A percentile compares a stretch with the other conserved stretches of the same genome.
Evolutionary conservation across 148 eudicot species (phyloP).

Genomic region (Pouteria glomerata): DNA sequence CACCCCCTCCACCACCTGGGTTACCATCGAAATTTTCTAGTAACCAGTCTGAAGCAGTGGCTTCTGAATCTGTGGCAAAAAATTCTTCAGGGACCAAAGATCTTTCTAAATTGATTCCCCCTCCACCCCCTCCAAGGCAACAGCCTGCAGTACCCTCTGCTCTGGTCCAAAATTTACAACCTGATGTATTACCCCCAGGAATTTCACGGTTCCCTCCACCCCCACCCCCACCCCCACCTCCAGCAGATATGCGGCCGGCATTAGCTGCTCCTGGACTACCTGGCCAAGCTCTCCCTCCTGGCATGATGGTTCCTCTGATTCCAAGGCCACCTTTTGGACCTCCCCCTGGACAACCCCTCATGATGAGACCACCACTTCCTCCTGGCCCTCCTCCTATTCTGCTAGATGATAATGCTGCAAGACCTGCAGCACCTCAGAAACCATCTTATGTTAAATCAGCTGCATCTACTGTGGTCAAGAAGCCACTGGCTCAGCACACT

Average conservation of each 20-base stretch:
- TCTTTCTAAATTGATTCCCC: conserved; percentile 45
- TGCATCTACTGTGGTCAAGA: conserved; percentile 96
- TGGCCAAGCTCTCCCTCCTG: conserved; percentile 55
- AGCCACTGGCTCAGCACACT: conserved; percentile 98
- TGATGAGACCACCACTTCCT: conserved; percentile 98
- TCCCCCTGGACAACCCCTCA: conserved; percentile 70
- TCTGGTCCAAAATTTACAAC: conserved; percentile 45
- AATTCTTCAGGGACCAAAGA: conserved; percentile 45
- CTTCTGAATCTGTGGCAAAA: conserved; percentile 48
- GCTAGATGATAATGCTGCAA: conserved; percentile 29
- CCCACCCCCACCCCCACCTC: conserved; percentile 59
- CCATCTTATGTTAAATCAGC: conserved; percentile 95
- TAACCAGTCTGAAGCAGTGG: conserved; percentile 38
- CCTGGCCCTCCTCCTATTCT: conserved; percentile 90
- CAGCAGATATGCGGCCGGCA: conserved; percentile 63
- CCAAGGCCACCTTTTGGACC: conserved; percentile 85
- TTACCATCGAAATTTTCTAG: conserved; percentile 35
- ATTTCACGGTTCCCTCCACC: conserved; percentile 75
- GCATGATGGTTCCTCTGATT: conserved; percentile 63
- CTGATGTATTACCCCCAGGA: conserved; percentile 83
- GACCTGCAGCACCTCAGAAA: conserved; percentile 61
- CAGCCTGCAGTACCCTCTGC: conserved; percentile 45
- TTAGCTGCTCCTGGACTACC: conserved; percentile 54
- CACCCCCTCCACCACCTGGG: conserved; percentile 85
- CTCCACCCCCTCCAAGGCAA: conserved; percentile 80